Base-by-base conservation (phyloP, 2,329 filamentous ascomycete species). In the Fusarium caatingaense region DNA sequence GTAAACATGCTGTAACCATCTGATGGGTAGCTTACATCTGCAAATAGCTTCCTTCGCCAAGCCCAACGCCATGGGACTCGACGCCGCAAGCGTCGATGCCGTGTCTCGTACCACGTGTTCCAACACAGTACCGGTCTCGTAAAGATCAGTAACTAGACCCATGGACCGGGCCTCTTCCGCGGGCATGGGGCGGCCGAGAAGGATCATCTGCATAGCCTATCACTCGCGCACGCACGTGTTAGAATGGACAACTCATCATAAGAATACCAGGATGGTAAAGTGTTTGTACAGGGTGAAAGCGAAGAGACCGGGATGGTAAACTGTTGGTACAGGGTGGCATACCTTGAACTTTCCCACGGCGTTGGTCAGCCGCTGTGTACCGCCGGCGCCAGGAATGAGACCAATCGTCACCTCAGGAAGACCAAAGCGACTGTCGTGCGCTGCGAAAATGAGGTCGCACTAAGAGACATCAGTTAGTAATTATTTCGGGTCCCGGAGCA, bases 271-370 rank as follows among this genome's bases (percentile, higher is more conserved):
- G 28, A 30, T 30, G 6, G 12, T 30, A 0, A 30, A 15, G 1
- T 30, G 28, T 30, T 30, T 12, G 23, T 21, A 42, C 32, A 18
- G 28, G 48, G 21, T 21, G 20, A 20, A 32, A 4, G 16, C 8
- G 15, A 50, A 18, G 9, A 16, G 8, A 37, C 30, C 30, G 8
- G 30, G 30, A 32, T 32, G 30, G 30, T 16, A 16, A 9, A 32
- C 1, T 32, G 30, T 32, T 16, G 8, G 30, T 32, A 16, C 30
- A 9, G 32, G 32, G 32, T 34, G 32, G 32, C 32, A 34, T 34
- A 81, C 80, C 72, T 78, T 79, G 76, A 77, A 81, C 73, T 82
- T 82, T 64, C 80, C 80, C 23, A 82, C 70, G n/a, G 78, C 77
- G 53, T 76, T 78, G 27, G 81, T 82, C 48, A 82, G 72, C 32